Percentiles rank a stretch among this genome's conserved stretches.
These are phyloP conservation scores for Chloromonas sp. DNA, from an alignment of 163 green algal genomes.

Conservation along the genomic window DNA sequence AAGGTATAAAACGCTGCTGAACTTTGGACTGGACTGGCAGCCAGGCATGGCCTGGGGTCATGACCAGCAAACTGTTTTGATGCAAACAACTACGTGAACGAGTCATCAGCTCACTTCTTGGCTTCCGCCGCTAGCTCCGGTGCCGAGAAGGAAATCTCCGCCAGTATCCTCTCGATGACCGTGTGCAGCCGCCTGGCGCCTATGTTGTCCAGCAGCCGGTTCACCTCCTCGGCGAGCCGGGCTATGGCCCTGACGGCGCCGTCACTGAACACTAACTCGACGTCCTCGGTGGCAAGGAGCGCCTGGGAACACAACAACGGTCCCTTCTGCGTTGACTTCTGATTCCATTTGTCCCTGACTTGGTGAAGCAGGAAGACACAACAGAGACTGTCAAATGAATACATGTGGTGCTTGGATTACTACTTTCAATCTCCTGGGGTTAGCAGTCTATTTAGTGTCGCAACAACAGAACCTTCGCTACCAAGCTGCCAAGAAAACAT, in stretches of 20 bases:
- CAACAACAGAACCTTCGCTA: too few species aligned
- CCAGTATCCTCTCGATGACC: conserved; percentile 83
- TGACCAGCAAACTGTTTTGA: not conserved
- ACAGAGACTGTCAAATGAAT: too few species aligned
- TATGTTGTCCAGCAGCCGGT: conserved; percentile 87
- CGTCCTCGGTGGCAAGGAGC: conserved; percentile 83
- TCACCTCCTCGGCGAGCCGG: conserved; percentile 76
- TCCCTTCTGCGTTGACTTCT: too few species aligned
- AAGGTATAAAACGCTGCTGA: too few species aligned
- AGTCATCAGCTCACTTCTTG: conserved; percentile 9
- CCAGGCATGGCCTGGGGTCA: not conserved
- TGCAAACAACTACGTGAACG: not conserved
- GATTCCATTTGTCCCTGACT: too few species aligned
- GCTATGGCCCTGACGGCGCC: conserved; percentile 67
- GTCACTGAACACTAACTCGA: conserved; percentile 82
- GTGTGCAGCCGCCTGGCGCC: conserved; percentile 81
- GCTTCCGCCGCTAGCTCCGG: conserved; percentile 62
- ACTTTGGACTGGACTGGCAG: not conserved
- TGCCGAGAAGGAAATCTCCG: conserved; percentile 87
- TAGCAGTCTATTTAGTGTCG: too few species aligned
- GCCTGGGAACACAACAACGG: conserved; percentile 15
- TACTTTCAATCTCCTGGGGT: too few species aligned
- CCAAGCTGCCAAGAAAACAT: too few species aligned
- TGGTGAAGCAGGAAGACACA: too few species aligned
- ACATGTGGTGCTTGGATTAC: too few species aligned